Percentiles rank a stretch among this genome's conserved stretches.
Conservation (phyloP, 2,329 filamentous ascomycete genomes). For the Coccinonectria pachysandricola region DNA sequence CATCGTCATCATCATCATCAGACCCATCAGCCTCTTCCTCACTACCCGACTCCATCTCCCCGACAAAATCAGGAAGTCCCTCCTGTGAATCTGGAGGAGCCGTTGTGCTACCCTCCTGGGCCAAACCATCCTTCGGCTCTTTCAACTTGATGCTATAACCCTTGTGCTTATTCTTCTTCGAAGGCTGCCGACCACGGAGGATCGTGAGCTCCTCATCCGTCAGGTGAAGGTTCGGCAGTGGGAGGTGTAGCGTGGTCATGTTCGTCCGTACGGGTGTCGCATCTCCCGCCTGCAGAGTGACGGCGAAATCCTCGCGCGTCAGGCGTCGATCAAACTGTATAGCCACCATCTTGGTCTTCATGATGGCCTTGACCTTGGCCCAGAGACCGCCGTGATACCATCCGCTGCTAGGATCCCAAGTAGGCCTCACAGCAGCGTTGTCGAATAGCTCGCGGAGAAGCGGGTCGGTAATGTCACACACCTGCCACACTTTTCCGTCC, state of each 20-base stretch:
- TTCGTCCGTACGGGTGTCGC: constrained; percentile 22
- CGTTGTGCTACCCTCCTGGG: no score
- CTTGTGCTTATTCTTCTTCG: constrained; percentile 26
- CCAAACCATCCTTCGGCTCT: no score
- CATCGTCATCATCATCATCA: constrained; percentile 19
- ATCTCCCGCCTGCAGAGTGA: constrained; percentile 25
- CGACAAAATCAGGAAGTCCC: no score
- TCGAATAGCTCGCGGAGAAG: constrained; percentile 57
- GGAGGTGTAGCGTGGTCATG: constrained; percentile 23
- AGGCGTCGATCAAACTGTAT: constrained; percentile 48
- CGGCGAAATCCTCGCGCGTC: constrained; percentile 26
- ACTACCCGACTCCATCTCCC: constrained; percentile 16
- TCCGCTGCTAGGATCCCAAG: constrained; percentile 58
- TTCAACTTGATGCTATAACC: constrained; percentile 25
- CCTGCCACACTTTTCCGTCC: constrained; percentile 88
- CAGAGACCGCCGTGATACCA: constrained; percentile 79
- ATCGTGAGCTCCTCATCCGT: constrained; percentile 26
- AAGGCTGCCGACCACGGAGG: constrained; percentile 24
- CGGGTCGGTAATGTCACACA: constrained; percentile 84
- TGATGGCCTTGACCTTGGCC: constrained; percentile 74
- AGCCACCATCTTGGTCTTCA: constrained; percentile 74
- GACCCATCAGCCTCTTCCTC: constrained; percentile 17
- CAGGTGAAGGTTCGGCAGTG: constrained; percentile 25
- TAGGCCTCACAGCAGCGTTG: constrained; percentile 45
- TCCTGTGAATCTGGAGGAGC: no score